phyloP scores from a whole-genome alignment of 148 eudicot genomes.

The Rhododendron ovatum region DNA sequence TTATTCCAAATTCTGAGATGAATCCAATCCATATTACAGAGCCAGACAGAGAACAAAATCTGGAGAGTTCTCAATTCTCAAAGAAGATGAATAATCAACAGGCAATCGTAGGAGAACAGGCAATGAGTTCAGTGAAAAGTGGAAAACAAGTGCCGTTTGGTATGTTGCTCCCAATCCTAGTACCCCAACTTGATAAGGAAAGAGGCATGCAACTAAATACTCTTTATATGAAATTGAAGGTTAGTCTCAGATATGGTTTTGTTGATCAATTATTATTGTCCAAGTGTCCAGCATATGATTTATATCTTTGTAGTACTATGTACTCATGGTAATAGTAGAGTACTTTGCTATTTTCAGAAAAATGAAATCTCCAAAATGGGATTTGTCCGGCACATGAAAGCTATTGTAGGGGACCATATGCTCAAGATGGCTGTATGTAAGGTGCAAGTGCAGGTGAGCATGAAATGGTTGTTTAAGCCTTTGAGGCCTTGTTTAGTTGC shows the following conservation, averaged over 20 bases:
- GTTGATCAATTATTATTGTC: not conserved
- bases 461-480: slow-evolving; percentile 1
- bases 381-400: slow-evolving; percentile 76
- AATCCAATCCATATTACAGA: slow-evolving; percentile 33
- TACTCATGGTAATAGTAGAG: not conserved
- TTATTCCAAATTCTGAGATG: slow-evolving; percentile 38
- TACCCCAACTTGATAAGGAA: slow-evolving; percentile 87
- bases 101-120: slow-evolving; percentile 39
- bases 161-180: slow-evolving; percentile 74
- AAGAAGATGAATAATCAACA: slow-evolving; percentile 40
- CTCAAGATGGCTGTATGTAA: slow-evolving; percentile 76
- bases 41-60: slow-evolving; percentile 29
- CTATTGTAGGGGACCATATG: slow-evolving; percentile 90
- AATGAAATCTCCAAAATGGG: slow-evolving; percentile 80
- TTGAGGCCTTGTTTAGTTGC: not conserved
- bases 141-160: slow-evolving; percentile 86
- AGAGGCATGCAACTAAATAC: slow-evolving; percentile 70
- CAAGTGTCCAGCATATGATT: not conserved
- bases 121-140: slow-evolving; percentile 35
- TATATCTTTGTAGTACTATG: not conserved
- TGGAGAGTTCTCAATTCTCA: slow-evolving; percentile 33
- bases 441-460: slow-evolving; percentile 65
- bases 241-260: slow-evolving; percentile 14
- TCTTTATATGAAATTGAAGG: slow-evolving; percentile 63
- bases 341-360: slow-evolving; percentile 43